These are phyloP conservation scores for Fusarium sp. DNA, from an alignment of 2,329 filamentous ascomycete genomes.

Conservation along the genomic window DNA sequence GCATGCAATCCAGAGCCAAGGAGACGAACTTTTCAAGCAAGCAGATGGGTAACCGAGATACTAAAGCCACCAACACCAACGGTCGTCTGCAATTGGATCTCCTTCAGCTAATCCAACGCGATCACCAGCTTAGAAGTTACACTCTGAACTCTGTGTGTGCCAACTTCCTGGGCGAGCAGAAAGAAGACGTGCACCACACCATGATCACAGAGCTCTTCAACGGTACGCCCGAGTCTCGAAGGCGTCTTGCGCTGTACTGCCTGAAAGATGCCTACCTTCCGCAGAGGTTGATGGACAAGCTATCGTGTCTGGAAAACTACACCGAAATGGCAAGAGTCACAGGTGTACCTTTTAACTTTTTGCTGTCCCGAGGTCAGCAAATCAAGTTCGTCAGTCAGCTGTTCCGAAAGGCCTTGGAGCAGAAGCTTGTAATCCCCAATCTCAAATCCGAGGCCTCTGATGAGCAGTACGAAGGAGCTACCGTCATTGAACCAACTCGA, in stretches of 20 bases:
- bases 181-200: slow-evolving; percentile 98
- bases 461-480: slow-evolving; percentile 97
- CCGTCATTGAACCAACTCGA: slow-evolving; percentile 94
- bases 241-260: slow-evolving; percentile 94
- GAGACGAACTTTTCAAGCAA: slow-evolving; percentile 95
- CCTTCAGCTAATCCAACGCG: slow-evolving; percentile 93
- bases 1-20: slow-evolving; percentile 77
- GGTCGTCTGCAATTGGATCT: slow-evolving; percentile 93
- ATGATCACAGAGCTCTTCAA: slow-evolving; percentile 99
- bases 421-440: slow-evolving; percentile 95
- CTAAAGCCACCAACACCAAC: slow-evolving; percentile 93
- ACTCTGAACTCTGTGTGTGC: slow-evolving; percentile 96
- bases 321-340: slow-evolving; percentile 99
- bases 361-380: slow-evolving; percentile 93
- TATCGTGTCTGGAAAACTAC: slow-evolving; percentile 98
- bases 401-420: slow-evolving; percentile 93
- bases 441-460: slow-evolving; percentile 76
- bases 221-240: slow-evolving; percentile 90
- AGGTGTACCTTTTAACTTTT: slow-evolving; percentile 95
- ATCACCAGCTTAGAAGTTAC: slow-evolving; percentile 95
- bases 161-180: slow-evolving; percentile 95
- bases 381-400: slow-evolving; percentile 98
- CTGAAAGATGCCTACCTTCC: slow-evolving; percentile 97
- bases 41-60: slow-evolving; percentile 97
- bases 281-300: slow-evolving; percentile 93